A percentile compares a stretch with the other conserved stretches of the same genome.
Evolutionary conservation across 495 filamentous ascomycete genomes (phyloP).

Genomic region (Ramalina intermedia): DNA sequence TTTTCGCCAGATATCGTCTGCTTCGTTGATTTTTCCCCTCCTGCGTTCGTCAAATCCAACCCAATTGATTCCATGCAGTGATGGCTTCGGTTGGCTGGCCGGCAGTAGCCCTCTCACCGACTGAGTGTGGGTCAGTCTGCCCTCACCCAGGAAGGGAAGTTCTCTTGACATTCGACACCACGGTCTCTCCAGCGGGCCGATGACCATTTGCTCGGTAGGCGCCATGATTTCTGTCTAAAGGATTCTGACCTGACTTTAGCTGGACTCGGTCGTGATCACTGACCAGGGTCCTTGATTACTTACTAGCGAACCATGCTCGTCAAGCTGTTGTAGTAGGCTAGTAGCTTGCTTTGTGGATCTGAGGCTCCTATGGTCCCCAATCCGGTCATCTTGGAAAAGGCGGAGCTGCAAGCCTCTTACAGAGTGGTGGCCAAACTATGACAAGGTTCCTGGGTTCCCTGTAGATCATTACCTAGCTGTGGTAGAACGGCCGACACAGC

Average conservation of each 20-base stretch:
- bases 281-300: not conserved
- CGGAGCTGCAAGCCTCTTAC: conserved; percentile 2
- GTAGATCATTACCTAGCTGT: conserved; percentile 4
- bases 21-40: too few species aligned
- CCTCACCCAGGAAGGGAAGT: too few species aligned
- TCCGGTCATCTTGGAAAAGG: too few species aligned
- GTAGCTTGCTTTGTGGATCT: not conserved
- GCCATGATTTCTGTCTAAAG: too few species aligned
- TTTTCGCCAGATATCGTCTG: too few species aligned
- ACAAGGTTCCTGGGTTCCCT: conserved; percentile 1
- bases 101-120: too few species aligned
- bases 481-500: not conserved
- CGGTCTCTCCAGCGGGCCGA: conserved; percentile 1
- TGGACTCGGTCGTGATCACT: not conserved
- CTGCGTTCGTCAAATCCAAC: too few species aligned
- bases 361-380: too few species aligned
- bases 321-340: not conserved
- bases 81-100: too few species aligned
- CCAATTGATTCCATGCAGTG: too few species aligned
- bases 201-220: not conserved
- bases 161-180: not conserved
- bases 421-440: not conserved
- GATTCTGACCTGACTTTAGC: not conserved
- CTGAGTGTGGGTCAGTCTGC: too few species aligned
- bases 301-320: not conserved